Evolutionary conservation across 129 eudicot genomes (phyloP), one percentile per base, ranked within the genome.

Genomic region (Flaveria trinervia): DNA sequence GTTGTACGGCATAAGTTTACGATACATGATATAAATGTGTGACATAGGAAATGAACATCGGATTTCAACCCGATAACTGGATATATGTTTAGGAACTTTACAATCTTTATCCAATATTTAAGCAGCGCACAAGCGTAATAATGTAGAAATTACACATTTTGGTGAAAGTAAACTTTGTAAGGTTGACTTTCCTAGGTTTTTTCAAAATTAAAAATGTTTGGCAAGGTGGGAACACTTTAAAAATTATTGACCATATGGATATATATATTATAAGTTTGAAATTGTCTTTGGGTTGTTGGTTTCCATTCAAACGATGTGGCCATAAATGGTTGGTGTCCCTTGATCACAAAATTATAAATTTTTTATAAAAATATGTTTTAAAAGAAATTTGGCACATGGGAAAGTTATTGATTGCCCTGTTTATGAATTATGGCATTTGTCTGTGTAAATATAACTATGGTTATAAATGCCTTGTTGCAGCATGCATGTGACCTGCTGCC

Each of bases 401-500:
- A 72, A 62, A 74, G 86, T 74, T 73, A 74, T 83, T 74, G 72
- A 82, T 79, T 76, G 72, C 57, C 54, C 71, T 61, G 70, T 56
- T 72, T 79, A 68, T 74, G 74, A 83, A 72, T 77, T 80, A 83
- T 77, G 44, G 90, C 56, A 33, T 80, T 54, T 77, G 88, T 81
- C 85, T 81, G 55, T 78, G 75, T 39, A 71, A 71, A 65, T 83
- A 83, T 83, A 70, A 86, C 72, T 86, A 79, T 65, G 79, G 79
- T 66, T 80, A 51, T 81, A 74, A 75, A 75, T 81, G 78, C 81
- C 12, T 50, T 77, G 79, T 73, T 82, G 79, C 85, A 82, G 74
- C 55, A 75, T 79, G 86, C 89, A 83, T 80, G 84, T 82, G 86
- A 71, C 83, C 68, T 74, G 55, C 83, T 79, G 67, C 76, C 77